These are phyloP conservation scores for Wickerhamiella azymoides DNA, from an alignment of 805 yeast genomes.

Conservation along the genomic window DNA sequence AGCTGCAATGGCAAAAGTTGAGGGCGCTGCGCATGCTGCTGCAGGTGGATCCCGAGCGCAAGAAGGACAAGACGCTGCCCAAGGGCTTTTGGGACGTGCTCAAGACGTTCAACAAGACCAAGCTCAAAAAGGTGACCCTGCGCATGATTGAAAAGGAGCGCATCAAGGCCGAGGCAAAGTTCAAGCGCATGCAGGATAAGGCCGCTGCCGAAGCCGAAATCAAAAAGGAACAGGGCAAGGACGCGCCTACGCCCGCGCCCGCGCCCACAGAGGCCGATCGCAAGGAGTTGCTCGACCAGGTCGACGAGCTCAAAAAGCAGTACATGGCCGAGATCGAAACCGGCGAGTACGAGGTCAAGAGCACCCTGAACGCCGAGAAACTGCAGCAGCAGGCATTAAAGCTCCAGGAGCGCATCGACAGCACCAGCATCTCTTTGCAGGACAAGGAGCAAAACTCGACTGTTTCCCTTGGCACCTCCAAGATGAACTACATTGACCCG, in stretches of 20 bases:
- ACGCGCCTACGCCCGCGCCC: too few relatives aligned
- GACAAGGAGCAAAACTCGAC: conserved; percentile 91
- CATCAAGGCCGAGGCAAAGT: conserved; percentile 51
- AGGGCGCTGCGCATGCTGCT: conserved; percentile 59
- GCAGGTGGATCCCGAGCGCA: conserved; percentile 41
- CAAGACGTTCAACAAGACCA: conserved; percentile 52
- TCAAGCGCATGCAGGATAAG: conserved; percentile 67
- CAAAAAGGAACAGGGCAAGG: conserved; percentile 21
- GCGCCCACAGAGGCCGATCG: conserved; percentile 41
- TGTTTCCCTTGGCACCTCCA: conserved; percentile 85
- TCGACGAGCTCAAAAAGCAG: conserved; percentile 28
- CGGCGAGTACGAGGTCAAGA: conserved; percentile 39
- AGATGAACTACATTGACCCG: conserved; percentile 91
- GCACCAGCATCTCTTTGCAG: conserved; percentile 59
- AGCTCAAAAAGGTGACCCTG: conserved; percentile 43
- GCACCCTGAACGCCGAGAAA: conserved; percentile 47
- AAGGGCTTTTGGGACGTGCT: conserved; percentile 46
- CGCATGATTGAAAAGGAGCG: conserved; percentile 49
- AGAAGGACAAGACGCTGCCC: conserved; percentile 36
- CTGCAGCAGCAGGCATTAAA: conserved; percentile 56
- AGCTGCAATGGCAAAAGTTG: conserved; percentile 72
- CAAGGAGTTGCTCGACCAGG: conserved; percentile 41
- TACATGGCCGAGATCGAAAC: conserved; percentile 45
- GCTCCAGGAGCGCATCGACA: conserved; percentile 54
- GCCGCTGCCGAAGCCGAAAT: conserved; percentile 34